Percentiles rank a stretch among this genome's conserved stretches.
Evolutionary conservation across 2,329 filamentous ascomycete species (phyloP).

Genomic region (Pyricularia grisea): DNA sequence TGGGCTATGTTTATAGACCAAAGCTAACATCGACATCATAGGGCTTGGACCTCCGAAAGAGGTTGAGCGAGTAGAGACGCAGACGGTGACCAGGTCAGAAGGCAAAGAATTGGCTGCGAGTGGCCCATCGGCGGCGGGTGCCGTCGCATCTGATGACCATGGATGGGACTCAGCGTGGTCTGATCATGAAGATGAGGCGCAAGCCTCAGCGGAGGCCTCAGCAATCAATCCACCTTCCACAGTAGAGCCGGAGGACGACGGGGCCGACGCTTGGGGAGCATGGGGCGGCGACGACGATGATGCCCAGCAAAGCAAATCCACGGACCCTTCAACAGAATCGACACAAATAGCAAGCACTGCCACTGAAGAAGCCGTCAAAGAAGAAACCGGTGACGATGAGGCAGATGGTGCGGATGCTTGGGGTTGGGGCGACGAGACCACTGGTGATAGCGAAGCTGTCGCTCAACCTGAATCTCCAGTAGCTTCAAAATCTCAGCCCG

Average conservation of each 20-base stretch:
- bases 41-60: slow-evolving; percentile 53
- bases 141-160: slow-evolving; percentile 27
- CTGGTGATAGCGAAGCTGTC: slow-evolving; percentile 11
- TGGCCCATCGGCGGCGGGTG: slow-evolving; percentile 31
- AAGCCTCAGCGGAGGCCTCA: not conserved
- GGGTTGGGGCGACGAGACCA: slow-evolving; percentile 74
- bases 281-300: slow-evolving; percentile 21
- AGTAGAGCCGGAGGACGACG: slow-evolving; percentile 23
- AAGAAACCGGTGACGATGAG: slow-evolving; percentile 35
- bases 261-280: slow-evolving; percentile 24
- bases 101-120: slow-evolving; percentile 55
- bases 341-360: slow-evolving; percentile 11
- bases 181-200: slow-evolving; percentile 51
- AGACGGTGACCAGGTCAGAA: slow-evolving; percentile 59
- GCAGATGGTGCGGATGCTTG: slow-evolving; percentile 59
- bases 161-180: slow-evolving; percentile 81
- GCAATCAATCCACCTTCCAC: not conserved
- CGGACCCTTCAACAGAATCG: slow-evolving; percentile 10
- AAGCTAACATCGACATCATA: not conserved
- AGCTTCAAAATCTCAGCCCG: slow-evolving; percentile 6
- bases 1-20: not conserved
- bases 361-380: slow-evolving; percentile 8
- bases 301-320: slow-evolving; percentile 18
- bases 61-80: slow-evolving; percentile 79
- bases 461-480: slow-evolving; percentile 14